phyloP scores from a whole-genome alignment of 2,329 filamentous ascomycete genomes.

The Verticillium nubilum region DNA sequence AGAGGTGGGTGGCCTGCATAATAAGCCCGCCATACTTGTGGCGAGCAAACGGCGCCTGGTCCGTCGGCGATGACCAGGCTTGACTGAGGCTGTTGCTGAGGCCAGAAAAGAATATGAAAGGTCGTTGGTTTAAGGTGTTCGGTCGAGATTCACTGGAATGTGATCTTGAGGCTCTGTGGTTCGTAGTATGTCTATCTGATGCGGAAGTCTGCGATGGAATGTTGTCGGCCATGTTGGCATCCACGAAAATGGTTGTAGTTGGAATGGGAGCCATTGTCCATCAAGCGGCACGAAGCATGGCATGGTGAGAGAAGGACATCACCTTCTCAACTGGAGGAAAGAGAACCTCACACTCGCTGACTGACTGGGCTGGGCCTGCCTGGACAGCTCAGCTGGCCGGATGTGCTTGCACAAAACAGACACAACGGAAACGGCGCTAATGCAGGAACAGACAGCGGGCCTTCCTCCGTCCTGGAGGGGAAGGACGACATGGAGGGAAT shows the following conservation, averaged over 20 bases:
- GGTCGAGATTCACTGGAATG: neutral
- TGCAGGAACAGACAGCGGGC: conserved; percentile 10
- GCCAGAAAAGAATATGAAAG: neutral
- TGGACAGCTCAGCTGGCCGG: neutral
- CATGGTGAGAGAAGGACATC: neutral
- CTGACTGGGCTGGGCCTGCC: neutral
- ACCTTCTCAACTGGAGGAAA: neutral
- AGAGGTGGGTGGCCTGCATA: neutral
- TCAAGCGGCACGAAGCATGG: neutral
- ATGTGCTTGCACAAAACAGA: neutral
- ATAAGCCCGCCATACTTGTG: neutral
- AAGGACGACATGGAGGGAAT: neutral
- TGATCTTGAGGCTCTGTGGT: neutral
- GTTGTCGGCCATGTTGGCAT: neutral
- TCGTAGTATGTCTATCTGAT: neutral
- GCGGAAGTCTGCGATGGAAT: neutral
- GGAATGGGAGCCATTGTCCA: neutral
- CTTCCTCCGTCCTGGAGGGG: neutral
- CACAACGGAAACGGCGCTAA: conserved; percentile 7
- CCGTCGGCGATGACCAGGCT: neutral
- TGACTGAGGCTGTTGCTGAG: neutral
- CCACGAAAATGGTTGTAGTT: neutral
- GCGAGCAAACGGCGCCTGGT: neutral
- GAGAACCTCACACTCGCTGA: neutral
- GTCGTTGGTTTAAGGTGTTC: neutral